phyloP scores from a whole-genome alignment of 148 eudicot genomes.

The Chenopodium formosanum region DNA sequence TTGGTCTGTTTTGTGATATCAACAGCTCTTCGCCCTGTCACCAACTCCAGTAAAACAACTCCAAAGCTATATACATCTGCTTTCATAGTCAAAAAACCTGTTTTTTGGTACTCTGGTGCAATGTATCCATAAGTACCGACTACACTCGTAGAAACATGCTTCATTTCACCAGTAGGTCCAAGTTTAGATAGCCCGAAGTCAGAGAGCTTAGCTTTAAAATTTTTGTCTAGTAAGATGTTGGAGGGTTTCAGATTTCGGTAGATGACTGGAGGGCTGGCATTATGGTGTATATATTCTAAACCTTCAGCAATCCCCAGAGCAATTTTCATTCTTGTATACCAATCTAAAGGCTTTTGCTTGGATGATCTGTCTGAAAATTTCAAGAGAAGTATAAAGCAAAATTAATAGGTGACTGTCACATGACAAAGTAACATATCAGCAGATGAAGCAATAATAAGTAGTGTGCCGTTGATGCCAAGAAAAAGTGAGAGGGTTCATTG shows the following conservation, averaged over 20 bases:
- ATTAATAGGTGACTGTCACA: not conserved
- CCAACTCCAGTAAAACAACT: conserved; percentile 58
- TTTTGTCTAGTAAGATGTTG: conserved; percentile 54
- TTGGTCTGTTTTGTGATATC: conserved; percentile 34
- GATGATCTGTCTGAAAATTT: conserved; percentile 2
- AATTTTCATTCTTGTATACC: conserved; percentile 56
- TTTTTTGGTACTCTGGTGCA: conserved; percentile 62
- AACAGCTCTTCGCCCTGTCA: conserved; percentile 57
- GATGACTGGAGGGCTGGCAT: conserved; percentile 56
- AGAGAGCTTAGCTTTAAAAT: conserved; percentile 55
- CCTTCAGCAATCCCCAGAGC: conserved; percentile 56
- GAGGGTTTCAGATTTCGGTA: conserved; percentile 57
- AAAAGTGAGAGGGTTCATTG: too few relatives aligned
- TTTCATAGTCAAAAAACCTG: conserved; percentile 50
- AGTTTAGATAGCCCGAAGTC: conserved; percentile 68
- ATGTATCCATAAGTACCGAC: conserved; percentile 40
- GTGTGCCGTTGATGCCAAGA: not conserved
- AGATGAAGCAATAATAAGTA: not conserved
- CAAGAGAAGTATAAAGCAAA: not conserved
- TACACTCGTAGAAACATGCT: not conserved
- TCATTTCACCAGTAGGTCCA: conserved; percentile 45
- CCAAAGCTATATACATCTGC: conserved; percentile 69
- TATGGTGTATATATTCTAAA: conserved; percentile 56
- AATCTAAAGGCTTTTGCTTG: conserved; percentile 44
- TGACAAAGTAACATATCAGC: not conserved